Base-by-base conservation (phyloP, 495 filamentous ascomycete species). In the Xylaria castorea region DNA sequence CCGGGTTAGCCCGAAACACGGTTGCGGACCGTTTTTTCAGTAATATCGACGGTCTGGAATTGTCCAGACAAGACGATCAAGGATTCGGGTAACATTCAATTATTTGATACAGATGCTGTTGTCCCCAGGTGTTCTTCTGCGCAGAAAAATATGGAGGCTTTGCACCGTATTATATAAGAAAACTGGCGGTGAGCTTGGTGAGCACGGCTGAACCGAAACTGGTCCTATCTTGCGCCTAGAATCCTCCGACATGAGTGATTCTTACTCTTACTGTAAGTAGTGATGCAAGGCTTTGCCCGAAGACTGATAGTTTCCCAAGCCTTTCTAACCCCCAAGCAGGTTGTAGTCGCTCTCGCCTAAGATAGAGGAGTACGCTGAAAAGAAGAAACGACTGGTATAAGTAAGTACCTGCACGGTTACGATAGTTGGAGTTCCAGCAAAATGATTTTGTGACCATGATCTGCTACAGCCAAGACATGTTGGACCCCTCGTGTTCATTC, bases 401-500 rank as follows among this genome's bases (percentile, higher is more conserved):
- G 9, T 8, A 46, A 46, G 44, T 46, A 16, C 16, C 57, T n/a
- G 16, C 2, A 38, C 34, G 20, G 38, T 61, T 18, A 16, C n/a
- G 20, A 22, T 20, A 40, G 34, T 38, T 36, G 58, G 34, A 22
- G 58, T 38, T 20, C 30, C 9, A 2, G 58, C 9, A n/a, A n/a
- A n/a, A 38, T 60, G 16, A 12, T 38, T 38, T 12, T 38, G 58
- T 61, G 58, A 61, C 58, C 14, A 34, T 61, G 58, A 38, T 20
- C 32, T 38, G 32, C 57, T 38, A 38, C 18, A 38, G 25, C 27
- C 50, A 53, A 53, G 50, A n/a, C 50, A n/a, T n/a, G 50, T 53
- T 27, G 50, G 18, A 57, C 25, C 53, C 53, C 53, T 57, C 53
- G 25, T 27, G 53, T 57, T 57, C 53, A 57, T 57, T 18, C 53